phyloP scores from a whole-genome alignment of 805 yeast genomes.

The Metschnikowia anglica region DNA sequence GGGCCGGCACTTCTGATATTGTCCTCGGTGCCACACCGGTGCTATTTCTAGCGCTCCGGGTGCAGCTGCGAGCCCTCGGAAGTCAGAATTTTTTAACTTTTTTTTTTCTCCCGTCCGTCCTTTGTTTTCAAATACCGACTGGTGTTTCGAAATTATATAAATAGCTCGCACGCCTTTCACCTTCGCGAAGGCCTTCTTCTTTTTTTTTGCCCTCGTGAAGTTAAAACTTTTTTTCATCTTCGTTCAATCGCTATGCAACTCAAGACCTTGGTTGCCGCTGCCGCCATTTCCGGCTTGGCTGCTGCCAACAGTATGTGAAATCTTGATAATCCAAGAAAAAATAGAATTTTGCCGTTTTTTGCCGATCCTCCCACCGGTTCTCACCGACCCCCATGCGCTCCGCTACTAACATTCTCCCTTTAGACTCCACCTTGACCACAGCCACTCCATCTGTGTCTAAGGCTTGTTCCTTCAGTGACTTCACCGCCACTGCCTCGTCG shows the following conservation, averaged over 20 bases:
- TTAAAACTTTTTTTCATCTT: conserved; percentile 8
- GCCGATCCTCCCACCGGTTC: neutral
- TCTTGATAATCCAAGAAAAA: neutral
- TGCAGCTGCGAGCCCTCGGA: conserved; percentile 16
- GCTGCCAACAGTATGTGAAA: conserved; percentile 33
- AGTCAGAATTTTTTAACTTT: conserved; percentile 2
- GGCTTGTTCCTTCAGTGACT: conserved; percentile 62
- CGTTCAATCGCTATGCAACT: conserved; percentile 48
- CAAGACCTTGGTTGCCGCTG: conserved; percentile 49
- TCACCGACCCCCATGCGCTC: neutral
- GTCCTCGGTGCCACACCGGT: conserved; percentile 2
- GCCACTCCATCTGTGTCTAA: conserved; percentile 57
- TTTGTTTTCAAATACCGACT: conserved; percentile 3
- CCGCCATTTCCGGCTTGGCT: conserved; percentile 51
- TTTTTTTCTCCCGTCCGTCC: conserved; percentile 1
- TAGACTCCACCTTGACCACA: conserved; percentile 49
- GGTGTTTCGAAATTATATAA: conserved; percentile 5
- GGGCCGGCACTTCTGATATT: neutral
- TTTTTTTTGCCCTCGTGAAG: conserved; percentile 3
- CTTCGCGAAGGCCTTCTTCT: conserved; percentile 1
- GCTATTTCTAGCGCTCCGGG: conserved; percentile 4
- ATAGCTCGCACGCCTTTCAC: conserved; percentile 7
- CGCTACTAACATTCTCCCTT: conserved; percentile 15
- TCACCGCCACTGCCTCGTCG: conserved; percentile 76
- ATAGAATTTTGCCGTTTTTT: neutral